Conservation (phyloP, 371 early-diverging fungal genomes). For the Fennellomyces sp. region DNA sequence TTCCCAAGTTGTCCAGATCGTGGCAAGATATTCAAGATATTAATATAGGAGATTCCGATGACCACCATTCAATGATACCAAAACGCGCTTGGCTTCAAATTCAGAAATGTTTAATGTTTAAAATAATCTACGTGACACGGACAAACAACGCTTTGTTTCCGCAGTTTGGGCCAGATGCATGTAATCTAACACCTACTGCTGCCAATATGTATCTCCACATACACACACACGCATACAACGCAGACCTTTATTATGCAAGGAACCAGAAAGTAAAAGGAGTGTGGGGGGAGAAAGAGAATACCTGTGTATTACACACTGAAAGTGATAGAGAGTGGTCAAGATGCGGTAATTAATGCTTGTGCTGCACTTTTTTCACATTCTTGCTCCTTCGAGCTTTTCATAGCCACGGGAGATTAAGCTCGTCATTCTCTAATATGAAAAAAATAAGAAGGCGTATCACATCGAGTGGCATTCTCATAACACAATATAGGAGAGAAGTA, state of each 20-base stretch:
- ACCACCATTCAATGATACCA: conserved; percentile 1
- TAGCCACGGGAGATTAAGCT: too few relatives aligned
- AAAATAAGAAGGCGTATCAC: not conserved
- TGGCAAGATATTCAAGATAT: not conserved
- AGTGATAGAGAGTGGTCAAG: not conserved
- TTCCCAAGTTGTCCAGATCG: not conserved
- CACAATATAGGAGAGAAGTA: not conserved
- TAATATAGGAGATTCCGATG: conserved; percentile 1
- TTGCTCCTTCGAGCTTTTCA: not conserved
- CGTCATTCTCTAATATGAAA: too few relatives aligned
- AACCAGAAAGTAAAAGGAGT: not conserved
- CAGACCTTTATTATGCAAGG: not conserved
- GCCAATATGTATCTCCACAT: not conserved
- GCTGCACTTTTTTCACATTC: not conserved
- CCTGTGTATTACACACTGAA: not conserved
- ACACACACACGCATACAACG: not conserved
- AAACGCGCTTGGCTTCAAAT: not conserved
- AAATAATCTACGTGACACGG: not conserved
- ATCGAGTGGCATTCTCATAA: too few relatives aligned
- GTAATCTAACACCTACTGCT: not conserved
- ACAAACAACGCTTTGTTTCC: not conserved
- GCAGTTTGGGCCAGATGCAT: not conserved
- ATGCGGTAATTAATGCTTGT: not conserved
- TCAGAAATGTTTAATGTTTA: not conserved
- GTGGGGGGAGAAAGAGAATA: not conserved